Evolutionary conservation across 2,329 filamentous ascomycete genomes (phyloP).

Genomic region (Phoma herbarum): DNA sequence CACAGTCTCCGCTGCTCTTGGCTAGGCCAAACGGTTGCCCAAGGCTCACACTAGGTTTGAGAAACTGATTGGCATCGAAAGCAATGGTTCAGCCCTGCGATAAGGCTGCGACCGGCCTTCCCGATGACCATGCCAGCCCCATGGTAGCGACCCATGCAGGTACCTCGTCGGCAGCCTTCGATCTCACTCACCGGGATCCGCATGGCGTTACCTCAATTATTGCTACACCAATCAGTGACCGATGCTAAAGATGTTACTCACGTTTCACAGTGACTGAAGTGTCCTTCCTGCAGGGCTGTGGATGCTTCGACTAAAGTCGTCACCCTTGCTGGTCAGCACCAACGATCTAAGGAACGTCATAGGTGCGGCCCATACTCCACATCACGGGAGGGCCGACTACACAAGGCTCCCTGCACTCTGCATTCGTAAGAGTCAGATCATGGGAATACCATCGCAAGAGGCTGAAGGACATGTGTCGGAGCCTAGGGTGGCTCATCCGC

Average conservation of each 20-base stretch:
- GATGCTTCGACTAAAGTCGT: conserved; percentile 24
- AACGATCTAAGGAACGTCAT: conserved; percentile 34
- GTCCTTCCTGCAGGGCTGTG: conserved; percentile 30
- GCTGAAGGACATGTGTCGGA: conserved; percentile 18
- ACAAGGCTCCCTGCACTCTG: conserved; percentile 9
- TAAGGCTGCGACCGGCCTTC: conserved; percentile 22
- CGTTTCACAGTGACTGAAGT: conserved; percentile 15
- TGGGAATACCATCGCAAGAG: conserved; percentile 2
- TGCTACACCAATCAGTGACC: conserved; percentile 20
- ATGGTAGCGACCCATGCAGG: conserved; percentile 41
- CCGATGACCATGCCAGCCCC: conserved; percentile 31
- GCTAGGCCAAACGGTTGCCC: conserved; percentile 15
- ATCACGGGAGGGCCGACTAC: conserved; percentile 44
- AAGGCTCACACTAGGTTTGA: conserved; percentile 9
- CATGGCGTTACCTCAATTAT: conserved; percentile 24
- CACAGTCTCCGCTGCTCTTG: conserved; percentile 1
- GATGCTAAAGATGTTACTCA: conserved; percentile 12
- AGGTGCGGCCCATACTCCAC: conserved; percentile 27
- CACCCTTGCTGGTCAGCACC: conserved; percentile 29
- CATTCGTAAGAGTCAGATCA: not conserved
- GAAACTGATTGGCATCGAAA: conserved; percentile 3
- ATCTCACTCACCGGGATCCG: conserved; percentile 26
- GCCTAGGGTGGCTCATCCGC: conserved; percentile 1
- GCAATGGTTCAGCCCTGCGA: conserved; percentile 17
- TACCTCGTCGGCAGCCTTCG: conserved; percentile 27